Base-by-base conservation (phyloP, 148 eudicot genomes). In the Rhododendron griersonianum region DNA sequence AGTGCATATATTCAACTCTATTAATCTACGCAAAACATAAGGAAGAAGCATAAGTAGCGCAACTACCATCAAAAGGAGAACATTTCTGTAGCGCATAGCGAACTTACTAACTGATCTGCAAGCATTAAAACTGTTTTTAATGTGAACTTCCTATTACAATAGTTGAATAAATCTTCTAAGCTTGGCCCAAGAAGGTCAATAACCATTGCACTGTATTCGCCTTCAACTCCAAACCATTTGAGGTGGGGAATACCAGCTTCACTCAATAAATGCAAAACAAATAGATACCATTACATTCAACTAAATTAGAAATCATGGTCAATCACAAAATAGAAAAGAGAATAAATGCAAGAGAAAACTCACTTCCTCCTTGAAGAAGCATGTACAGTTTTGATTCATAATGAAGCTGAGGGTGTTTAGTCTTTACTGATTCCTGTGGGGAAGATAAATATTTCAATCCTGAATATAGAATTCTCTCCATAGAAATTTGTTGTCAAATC, bases 161-260 rank as follows among this genome's bases (percentile, higher is more conserved):
- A 93, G 82, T 92, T 92, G 78, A 93, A 93, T 80, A 93, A 87
- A 87, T 93, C 96, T 87, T 93, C 96, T 39, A 93, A 83, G 83
- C 96, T 93, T 76, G 96, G 96, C 79, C 96, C 96, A 87, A 93
- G 94, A 92, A 93, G 94, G 84, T 93, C 96, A 85, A 93, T 93
- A 55, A 92, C 96, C 94, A 93, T 91, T 80, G 89, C 91, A 88
- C 91, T 93, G 88, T 92, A 90, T 81, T 93, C 94, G 79, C 92
- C 93, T 85, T 93, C 96, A 59, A 90, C 92, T 78, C 96, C 96
- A 87, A 87, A 92, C 94, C 93, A 93, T 90, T 93, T 93, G 10
- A 93, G 90, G 88, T 93, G 91, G 25, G 96, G 93, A 89, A 93
- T 81, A 61, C 96, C 96, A 89, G 93, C 96, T 93, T 82, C 89